These are phyloP conservation scores for Nannizziopsis barbatae DNA, from an alignment of 2,329 filamentous ascomycete species.

Conservation along the genomic window DNA sequence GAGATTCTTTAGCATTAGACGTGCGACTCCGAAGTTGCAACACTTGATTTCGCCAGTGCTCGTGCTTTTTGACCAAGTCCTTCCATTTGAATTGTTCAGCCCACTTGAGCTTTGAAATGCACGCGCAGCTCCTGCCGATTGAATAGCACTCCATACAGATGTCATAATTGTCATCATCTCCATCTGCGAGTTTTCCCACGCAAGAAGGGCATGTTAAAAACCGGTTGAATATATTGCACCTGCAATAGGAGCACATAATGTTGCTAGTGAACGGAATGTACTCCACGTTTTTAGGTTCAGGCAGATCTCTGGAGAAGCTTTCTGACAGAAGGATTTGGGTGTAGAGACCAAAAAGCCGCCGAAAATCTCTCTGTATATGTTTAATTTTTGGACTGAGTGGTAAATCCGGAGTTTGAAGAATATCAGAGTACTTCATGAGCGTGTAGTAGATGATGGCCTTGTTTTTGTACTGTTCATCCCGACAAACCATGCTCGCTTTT, in stretches of 20 bases:
- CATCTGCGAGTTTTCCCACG: conserved; percentile 53
- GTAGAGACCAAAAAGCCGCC: conserved; percentile 64
- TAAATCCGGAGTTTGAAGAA: conserved; percentile 48
- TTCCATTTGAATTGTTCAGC: conserved; percentile 87
- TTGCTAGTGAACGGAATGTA: conserved; percentile 75
- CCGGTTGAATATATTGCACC: conserved; percentile 92
- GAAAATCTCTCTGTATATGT: conserved; percentile 74
- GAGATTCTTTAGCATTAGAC: conserved; percentile 51
- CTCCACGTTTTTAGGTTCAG: conserved; percentile 59
- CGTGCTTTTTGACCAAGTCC: conserved; percentile 64
- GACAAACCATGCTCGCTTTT: conserved; percentile 78
- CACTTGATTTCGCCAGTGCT: conserved; percentile 69
- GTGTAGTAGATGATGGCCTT: conserved; percentile 91
- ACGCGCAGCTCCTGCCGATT: conserved; percentile 91
- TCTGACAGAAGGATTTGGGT: conserved; percentile 73
- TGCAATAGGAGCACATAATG: conserved; percentile 89
- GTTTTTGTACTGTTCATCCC: conserved; percentile 98
- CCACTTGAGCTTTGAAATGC: conserved; percentile 76
- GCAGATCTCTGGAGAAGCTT: conserved; percentile 57
- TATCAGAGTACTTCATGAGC: conserved; percentile 60
- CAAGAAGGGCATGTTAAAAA: conserved; percentile 89
- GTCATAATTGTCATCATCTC: conserved; percentile 79
- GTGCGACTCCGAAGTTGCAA: conserved; percentile 59
- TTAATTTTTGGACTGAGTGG: conserved; percentile 46
- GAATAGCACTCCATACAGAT: conserved; percentile 96